Evolutionary conservation across 2,329 filamentous ascomycete genomes (phyloP).

Genomic region (Fusarium dlaminii): DNA sequence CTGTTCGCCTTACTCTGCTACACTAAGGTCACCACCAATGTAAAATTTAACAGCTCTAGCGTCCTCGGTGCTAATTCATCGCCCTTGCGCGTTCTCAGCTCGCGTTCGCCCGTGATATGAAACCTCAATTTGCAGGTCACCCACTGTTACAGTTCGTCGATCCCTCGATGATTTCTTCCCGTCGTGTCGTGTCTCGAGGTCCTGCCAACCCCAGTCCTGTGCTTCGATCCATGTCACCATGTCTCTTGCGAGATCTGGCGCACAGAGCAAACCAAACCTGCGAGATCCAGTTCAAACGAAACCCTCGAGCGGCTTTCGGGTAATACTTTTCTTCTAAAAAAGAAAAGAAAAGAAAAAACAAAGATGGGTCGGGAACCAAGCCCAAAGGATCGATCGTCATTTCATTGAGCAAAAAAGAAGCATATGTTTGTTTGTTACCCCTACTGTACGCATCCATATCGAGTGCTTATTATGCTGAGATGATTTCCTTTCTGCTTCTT

Average conservation of each 20-base stretch:
- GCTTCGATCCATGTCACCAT: constrained; percentile 39
- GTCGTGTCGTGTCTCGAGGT: constrained; percentile 26
- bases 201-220: constrained; percentile 35
- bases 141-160: constrained; percentile 21
- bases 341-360: neutral
- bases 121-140: constrained; percentile 30
- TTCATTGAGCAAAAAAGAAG: neutral
- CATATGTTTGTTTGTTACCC: neutral
- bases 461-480: neutral
- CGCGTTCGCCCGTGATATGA: constrained; percentile 43
- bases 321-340: neutral
- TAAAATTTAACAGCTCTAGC: constrained; percentile 29
- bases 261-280: constrained; percentile 36
- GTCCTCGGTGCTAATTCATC: constrained; percentile 1
- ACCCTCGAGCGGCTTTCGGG: constrained; percentile 10
- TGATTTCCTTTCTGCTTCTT: neutral
- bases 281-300: constrained; percentile 38
- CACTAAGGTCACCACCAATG: neutral
- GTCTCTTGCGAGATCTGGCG: constrained; percentile 40
- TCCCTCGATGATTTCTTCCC: constrained; percentile 23
- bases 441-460: neutral
- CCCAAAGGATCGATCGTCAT: constrained; percentile 4
- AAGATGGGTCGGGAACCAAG: constrained; percentile 13
- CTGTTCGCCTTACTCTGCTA: constrained; percentile 31
- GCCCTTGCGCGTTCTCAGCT: constrained; percentile 36